phyloP scores from a whole-genome alignment of 2,329 filamentous ascomycete genomes.

The Ambrosiella cleistominuta region DNA sequence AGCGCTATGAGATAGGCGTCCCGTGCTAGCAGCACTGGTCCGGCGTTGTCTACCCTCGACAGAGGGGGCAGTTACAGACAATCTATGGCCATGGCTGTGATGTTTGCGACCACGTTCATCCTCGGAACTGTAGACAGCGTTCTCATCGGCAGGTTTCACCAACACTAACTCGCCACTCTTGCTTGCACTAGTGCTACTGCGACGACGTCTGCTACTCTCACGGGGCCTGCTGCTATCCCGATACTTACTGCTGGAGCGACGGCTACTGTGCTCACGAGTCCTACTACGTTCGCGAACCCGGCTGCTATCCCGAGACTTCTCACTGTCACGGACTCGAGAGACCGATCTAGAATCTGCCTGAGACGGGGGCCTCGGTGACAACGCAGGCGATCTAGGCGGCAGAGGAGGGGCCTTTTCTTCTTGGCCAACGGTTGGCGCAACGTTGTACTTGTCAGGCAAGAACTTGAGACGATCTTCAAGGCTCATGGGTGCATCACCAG shows the following conservation, averaged over 20 bases:
- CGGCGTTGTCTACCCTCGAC: constrained; percentile 2
- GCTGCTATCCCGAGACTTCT: constrained; percentile 1
- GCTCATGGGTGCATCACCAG: not conserved
- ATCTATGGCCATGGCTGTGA: not conserved
- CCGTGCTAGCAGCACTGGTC: not conserved
- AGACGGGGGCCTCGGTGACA: constrained; percentile 14
- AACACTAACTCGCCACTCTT: not conserved
- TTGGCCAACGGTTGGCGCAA: not conserved
- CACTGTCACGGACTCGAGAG: constrained; percentile 2
- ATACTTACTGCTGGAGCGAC: not conserved
- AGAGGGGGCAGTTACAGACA: not conserved
- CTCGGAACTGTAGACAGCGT: constrained; percentile 7
- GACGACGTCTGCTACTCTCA: constrained; percentile 2
- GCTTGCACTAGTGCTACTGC: not conserved
- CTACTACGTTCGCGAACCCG: not conserved
- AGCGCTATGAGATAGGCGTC: not conserved
- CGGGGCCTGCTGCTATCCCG: constrained; percentile 1
- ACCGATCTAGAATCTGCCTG: constrained; percentile 1
- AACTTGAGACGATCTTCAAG: constrained; percentile 26
- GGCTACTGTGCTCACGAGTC: not conserved
- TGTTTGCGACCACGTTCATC: constrained; percentile 4
- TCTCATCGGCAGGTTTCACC: not conserved
- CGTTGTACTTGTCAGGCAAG: constrained; percentile 31
- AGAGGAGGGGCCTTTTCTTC: constrained; percentile 8
- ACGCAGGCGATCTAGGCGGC: not conserved